Evolutionary conservation across 2,329 filamentous ascomycete genomes (phyloP).

Genomic region (Balansia obtecta): DNA sequence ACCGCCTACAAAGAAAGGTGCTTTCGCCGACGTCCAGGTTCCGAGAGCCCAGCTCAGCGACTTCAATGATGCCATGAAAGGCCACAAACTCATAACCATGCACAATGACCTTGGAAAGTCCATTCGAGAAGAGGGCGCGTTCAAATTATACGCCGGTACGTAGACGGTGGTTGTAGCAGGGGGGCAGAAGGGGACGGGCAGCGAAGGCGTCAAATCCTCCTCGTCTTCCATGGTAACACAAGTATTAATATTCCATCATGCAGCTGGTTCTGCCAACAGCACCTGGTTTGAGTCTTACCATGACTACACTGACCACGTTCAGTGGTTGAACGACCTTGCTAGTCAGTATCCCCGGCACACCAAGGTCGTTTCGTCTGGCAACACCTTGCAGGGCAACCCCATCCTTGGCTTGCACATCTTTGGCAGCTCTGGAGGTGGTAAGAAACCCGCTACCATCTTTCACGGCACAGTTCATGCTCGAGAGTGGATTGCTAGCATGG

Average conservation of each 20-base stretch:
- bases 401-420: slow-evolving; percentile 53
- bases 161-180: neutral
- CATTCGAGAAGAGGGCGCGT: slow-evolving; percentile 22
- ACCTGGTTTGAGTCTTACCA: slow-evolving; percentile 44
- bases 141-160: slow-evolving; percentile 18
- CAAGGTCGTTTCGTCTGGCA: slow-evolving; percentile 35
- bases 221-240: neutral
- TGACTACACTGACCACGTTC: slow-evolving; percentile 34
- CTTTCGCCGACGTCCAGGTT: slow-evolving; percentile 28
- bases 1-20: slow-evolving; percentile 17
- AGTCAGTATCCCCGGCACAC: slow-evolving; percentile 29
- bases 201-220: no score
- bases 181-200: neutral
- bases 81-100: slow-evolving; percentile 22
- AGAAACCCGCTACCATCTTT: slow-evolving; percentile 40
- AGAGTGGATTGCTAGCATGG: slow-evolving; percentile 47
- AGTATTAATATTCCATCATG: neutral
- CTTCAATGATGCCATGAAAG: slow-evolving; percentile 20
- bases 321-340: slow-evolving; percentile 34
- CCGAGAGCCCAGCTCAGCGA: slow-evolving; percentile 20
- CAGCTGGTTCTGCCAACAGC: slow-evolving; percentile 14
- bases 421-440: slow-evolving; percentile 29
- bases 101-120: slow-evolving; percentile 27
- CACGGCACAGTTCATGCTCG: slow-evolving; percentile 47
- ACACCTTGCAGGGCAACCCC: slow-evolving; percentile 30